Evolutionary conservation across 352 stramenopile genomes (phyloP).

Genomic region (Pythium insidiosum): DNA sequence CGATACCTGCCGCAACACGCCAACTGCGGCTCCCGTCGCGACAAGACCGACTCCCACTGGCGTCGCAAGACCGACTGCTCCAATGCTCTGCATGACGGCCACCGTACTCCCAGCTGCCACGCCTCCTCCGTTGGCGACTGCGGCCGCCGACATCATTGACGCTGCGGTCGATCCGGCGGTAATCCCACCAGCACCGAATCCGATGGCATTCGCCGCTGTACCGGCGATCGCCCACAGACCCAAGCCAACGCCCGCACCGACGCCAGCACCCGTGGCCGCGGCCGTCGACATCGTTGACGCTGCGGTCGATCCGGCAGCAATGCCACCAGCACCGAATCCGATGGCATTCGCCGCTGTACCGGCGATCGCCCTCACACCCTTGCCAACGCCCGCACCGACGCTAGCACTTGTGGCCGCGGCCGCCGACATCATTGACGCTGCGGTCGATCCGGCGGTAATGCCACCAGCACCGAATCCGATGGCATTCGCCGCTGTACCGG

Average conservation of each 20-base stretch:
- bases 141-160: constrained; percentile 45
- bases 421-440: constrained; percentile 39
- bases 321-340: constrained; percentile 31
- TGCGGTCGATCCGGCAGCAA: constrained; percentile 29
- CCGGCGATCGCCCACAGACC: constrained; percentile 17
- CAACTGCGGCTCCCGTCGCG: not conserved
- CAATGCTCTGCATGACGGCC: constrained; percentile 38
- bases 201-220: constrained; percentile 20
- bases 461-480: constrained; percentile 33
- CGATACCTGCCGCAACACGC: no score
- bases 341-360: constrained; percentile 18
- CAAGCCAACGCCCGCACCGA: constrained; percentile 13
- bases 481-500: constrained; percentile 14
- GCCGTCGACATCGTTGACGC: constrained; percentile 37
- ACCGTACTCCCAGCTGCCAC: constrained; percentile 29
- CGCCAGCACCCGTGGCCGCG: constrained; percentile 10
- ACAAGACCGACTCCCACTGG: constrained; percentile 19
- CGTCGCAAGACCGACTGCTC: constrained; percentile 26
- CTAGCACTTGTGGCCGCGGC: constrained; percentile 10
- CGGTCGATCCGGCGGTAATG: constrained; percentile 29
- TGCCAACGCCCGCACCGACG: constrained; percentile 12
- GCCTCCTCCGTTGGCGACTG: constrained; percentile 36
- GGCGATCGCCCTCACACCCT: constrained; percentile 13
- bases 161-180: constrained; percentile 29
- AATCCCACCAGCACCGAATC: constrained; percentile 33